Evolutionary conservation across 768 basidiomycete species (phyloP).

Genomic region (Leccinum variicolor): DNA sequence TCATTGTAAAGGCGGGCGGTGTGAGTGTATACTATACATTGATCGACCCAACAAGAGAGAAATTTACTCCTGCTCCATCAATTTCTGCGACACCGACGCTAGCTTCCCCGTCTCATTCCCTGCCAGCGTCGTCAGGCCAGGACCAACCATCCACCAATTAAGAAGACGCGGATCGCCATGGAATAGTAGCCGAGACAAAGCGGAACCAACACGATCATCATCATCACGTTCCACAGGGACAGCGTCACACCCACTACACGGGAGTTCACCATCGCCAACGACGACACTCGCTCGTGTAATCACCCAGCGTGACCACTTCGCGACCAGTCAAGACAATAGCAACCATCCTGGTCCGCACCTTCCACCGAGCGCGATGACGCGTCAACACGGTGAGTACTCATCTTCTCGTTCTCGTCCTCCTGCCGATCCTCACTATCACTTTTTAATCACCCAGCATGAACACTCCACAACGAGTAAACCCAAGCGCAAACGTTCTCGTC

Average conservation of each 20-base stretch:
- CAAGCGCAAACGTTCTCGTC: too few species aligned
- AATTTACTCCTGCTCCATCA: constrained; percentile 48
- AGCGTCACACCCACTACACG: not conserved
- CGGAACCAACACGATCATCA: not conserved
- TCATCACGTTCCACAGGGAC: not conserved
- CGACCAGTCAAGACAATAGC: too few species aligned
- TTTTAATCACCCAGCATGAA: too few species aligned
- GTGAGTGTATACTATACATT: constrained; percentile 58
- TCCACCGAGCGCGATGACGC: too few species aligned
- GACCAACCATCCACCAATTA: not conserved
- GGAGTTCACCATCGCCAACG: constrained; percentile 5
- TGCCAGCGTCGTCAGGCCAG: constrained; percentile 30
- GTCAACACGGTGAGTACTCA: too few species aligned
- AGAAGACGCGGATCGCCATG: not conserved
- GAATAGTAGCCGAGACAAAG: not conserved
- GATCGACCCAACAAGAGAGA: constrained; percentile 60
- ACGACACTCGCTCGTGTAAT: not conserved
- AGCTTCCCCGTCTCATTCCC: constrained; percentile 29
- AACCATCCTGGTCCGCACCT: too few species aligned
- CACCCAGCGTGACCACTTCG: too few species aligned
- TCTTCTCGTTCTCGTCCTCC: too few species aligned
- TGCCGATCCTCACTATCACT: too few species aligned
- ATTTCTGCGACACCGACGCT: constrained; percentile 34
- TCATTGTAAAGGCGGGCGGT: constrained; percentile 59
- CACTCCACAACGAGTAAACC: too few species aligned